A percentile compares a stretch with the other conserved stretches of the same genome.
Evolutionary conservation across 441 rosid genomes (phyloP).

Genomic region (Pelargonium myrrhifolium): DNA sequence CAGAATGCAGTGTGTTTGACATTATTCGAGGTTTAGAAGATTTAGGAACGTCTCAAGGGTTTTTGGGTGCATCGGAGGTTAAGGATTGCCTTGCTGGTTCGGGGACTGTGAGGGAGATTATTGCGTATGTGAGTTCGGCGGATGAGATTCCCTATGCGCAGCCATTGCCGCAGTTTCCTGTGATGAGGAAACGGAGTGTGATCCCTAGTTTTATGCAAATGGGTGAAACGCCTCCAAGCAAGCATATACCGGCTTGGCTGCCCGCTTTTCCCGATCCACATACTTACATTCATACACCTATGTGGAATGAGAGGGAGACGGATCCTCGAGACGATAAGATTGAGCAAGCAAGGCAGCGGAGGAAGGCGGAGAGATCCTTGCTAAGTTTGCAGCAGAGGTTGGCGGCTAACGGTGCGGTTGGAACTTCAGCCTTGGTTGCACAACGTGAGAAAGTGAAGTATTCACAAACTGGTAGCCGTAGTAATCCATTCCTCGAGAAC

Average conservation of each 20-base stretch:
- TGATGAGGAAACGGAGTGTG: conserved; percentile 34
- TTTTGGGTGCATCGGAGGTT: conserved; percentile 30
- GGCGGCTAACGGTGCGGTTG: conserved; percentile 33
- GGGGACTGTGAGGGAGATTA: conserved; percentile 41
- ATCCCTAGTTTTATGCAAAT: conserved; percentile 72
- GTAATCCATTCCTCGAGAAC: conserved; percentile 24
- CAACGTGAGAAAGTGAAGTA: conserved; percentile 25
- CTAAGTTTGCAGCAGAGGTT: conserved; percentile 84
- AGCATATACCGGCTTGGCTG: conserved; percentile 83
- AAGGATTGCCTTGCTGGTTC: conserved; percentile 26
- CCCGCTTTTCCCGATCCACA: conserved; percentile 95
- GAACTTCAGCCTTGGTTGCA: conserved; percentile 34
- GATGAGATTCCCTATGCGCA: conserved; percentile 63
- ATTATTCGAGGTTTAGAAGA: conserved; percentile 62
- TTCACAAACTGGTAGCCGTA: conserved; percentile 21
- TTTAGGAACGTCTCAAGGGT: conserved; percentile 33
- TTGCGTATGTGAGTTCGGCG: conserved; percentile 36
- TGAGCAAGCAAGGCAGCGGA: conserved; percentile 76
- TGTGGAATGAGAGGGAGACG: conserved; percentile 62
- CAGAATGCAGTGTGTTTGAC: conserved; percentile 69
- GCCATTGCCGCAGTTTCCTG: conserved; percentile 61
- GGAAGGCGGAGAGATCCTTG: conserved; percentile 83
- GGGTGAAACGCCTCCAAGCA: conserved; percentile 66
- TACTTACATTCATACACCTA: conserved; percentile 62
- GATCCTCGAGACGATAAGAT: conserved; percentile 89